Evolutionary conservation across 2,329 filamentous ascomycete genomes (phyloP), one percentile per base, ranked within the genome.

Genomic region (Biscogniauxia mediterranea): DNA sequence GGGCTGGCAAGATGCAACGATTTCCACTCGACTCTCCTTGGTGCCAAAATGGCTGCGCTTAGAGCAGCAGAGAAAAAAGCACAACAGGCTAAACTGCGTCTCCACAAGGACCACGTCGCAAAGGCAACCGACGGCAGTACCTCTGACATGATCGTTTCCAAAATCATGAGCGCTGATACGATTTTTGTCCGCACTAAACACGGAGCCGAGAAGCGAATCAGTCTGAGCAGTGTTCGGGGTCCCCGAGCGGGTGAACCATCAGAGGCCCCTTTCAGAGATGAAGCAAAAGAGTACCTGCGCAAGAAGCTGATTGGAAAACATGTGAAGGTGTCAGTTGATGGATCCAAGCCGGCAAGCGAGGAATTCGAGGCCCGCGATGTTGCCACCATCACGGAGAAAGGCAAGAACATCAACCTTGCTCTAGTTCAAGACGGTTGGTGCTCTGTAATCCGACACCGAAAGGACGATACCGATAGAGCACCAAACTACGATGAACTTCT

Each of bases 281-380:
- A 97, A 73, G 94, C 95, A 32, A 99, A 99, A 81, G 95, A 99
- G 75, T 98, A 94, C 74, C 77, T 98, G 66, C 89, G 95, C 59
- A 97, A 97, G 83, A 92, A 89, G 76, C 77, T 97, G 32, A 99
- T 99, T 71, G 95, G 93, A 63, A 99, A 99, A 82, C 92, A 97
- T 68, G 92, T 98, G 67, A 91, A 90, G 75, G 87, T 97, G 60
- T 89, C 85, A 58, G 87, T 97, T 62, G 93, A 99, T 74, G 95
- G 95, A 60, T 92, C 92, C 75, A 93, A 95, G 78, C 89, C 94
- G 52, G 93, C 92, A 1, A 89, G 84, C 1, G 94, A 97, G 65
- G 93, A 91, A 9, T 99, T 93, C 68, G 94, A 98, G 72, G 93
- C 95, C 72, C 90, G 93, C 59, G 95, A 99, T 67, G 95, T 99